Evolutionary conservation across 2,329 filamentous ascomycete species (phyloP), one percentile per base, ranked within the genome.

Genomic region (Curvularia hawaiiensis): DNA sequence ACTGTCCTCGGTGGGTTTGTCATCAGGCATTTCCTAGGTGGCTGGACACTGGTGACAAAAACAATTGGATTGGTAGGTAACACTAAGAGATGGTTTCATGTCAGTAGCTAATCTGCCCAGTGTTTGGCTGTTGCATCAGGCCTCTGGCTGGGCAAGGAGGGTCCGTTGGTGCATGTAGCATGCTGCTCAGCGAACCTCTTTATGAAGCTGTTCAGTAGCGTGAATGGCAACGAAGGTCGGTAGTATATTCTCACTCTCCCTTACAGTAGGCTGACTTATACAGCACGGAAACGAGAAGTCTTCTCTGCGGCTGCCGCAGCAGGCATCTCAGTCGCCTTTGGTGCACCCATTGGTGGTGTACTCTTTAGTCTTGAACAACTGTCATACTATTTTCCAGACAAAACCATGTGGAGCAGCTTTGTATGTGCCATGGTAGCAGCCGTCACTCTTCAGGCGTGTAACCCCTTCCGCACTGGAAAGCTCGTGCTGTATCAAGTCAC

Each of bases 341-440:
- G 93, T 30, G 91, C 93, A 6, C 93, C 93, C 9, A 96, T 98
- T 54, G 95, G 94, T 11, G 94, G 94, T 46, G 94, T 98, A 22
- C 80, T 98, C 20, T 98, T 98, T 80, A 96, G 91, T 77, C 85
- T 98, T n/a, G 94, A 90, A 85, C 92, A 96, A 84, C 82, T 98
- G 3, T 96, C 92, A 0, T 98, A 97, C 75, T 98, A 97, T 77
- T 98, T 98, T 67, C 94, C 95, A 0, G 94, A 98, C 78, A 98
- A 98, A 78, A 98, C 95, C 10, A 98, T 99, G 95, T 99, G 95
- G 95, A 95, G 97, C 75, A 97, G 92, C 70, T 99, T 99, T 72
- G 95, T 99, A 40, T 98, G 95, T 70, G 95, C 95, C 73, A 98
- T 98, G 93, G 91, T 96, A n/a, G 95, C 93, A 16, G 94, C 95